Percentiles rank a stretch among this genome's conserved stretches.
Evolutionary conservation across 2,329 filamentous ascomycete genomes (phyloP).

Genomic region (Pseudogymnoascus sp.): DNA sequence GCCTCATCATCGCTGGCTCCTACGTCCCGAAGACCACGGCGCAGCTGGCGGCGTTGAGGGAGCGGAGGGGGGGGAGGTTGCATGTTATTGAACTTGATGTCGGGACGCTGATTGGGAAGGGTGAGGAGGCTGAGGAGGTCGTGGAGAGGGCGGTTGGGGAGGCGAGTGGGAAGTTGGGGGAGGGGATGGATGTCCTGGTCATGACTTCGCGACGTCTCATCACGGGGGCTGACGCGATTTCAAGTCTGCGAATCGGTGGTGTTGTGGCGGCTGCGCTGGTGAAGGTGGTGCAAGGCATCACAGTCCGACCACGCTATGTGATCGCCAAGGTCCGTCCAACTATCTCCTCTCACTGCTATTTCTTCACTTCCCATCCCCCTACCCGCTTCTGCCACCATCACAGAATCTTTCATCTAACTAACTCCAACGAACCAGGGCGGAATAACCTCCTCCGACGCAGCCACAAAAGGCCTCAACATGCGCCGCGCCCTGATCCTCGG

Average conservation of each 20-base stretch:
- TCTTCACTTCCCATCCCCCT: neutral
- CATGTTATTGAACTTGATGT: conserved; percentile 42
- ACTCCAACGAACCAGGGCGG: conserved; percentile 32
- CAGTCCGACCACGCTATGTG: conserved; percentile 45
- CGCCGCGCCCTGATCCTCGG: conserved; percentile 47
- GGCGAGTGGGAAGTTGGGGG: conserved; percentile 34
- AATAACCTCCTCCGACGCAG: conserved; percentile 51
- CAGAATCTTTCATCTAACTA: too few relatives aligned
- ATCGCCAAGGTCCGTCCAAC: conserved; percentile 40
- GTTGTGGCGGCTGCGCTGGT: conserved; percentile 45
- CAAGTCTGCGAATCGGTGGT: conserved; percentile 46
- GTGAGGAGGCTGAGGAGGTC: conserved; percentile 18
- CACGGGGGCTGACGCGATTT: conserved; percentile 39
- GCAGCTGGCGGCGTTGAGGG: conserved; percentile 39
- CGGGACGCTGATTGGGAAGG: conserved; percentile 28
- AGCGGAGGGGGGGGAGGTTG: conserved; percentile 33
- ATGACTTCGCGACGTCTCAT: conserved; percentile 52
- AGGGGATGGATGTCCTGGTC: conserved; percentile 45
- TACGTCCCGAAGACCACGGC: conserved; percentile 53
- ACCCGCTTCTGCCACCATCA: too few relatives aligned
- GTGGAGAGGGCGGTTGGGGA: conserved; percentile 27
- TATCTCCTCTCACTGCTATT: neutral
- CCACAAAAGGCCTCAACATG: conserved; percentile 47
- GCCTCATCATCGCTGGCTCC: conserved; percentile 47
- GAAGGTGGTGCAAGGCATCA: conserved; percentile 38